Evolutionary conservation across 352 stramenopile genomes (phyloP), one percentile per base, ranked within the genome.

Genomic region (Pythium phragmitis): DNA sequence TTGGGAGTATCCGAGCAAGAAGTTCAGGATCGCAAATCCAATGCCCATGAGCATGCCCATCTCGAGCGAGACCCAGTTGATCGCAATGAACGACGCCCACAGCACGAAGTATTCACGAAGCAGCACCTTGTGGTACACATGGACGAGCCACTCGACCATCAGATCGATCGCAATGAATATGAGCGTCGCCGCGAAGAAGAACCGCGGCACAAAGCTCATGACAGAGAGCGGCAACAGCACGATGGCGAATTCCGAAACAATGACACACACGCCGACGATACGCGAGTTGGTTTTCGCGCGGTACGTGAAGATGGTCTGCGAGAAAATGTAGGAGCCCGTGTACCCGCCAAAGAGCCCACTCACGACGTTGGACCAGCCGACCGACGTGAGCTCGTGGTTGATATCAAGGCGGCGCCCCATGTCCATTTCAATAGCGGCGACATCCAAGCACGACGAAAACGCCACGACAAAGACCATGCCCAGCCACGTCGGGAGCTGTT

Each of bases 251-350:
- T 97, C 91, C 28, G 72, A 89, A 45, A 89, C 47, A 43, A 97
- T 95, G 60, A 98, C 90, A 34, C 96, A 89, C 4, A 97, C 50
- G 43, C 96, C 95, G 56, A 98, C 94, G 49, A 96, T 80, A 16
- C 92, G 77, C 36, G 85, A 95, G 67, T 98, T 92, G 67, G 88
- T 89, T 57, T 91, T 89, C 65, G 92, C 97, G 7, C 92, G 84
- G 72, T 94, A 98, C 21, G 96, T 98, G 74, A 99, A 99, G 64
- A 99, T 98, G 19, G 95, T 99, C 80, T 99, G 97, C 34, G 84
- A 98, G 75, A 99, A 99, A 64, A 99, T 99, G 75, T 99, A 99
- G 26, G 87, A 98, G 8, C 97, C 97, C 12, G 96, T 99, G 79
- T 99, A 99, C 50, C 97, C 97, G 28, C 97, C 97, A 0, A 95